Evolutionary conservation across 306 rosid genomes (phyloP).

Genomic region (Sophora flavescens): DNA sequence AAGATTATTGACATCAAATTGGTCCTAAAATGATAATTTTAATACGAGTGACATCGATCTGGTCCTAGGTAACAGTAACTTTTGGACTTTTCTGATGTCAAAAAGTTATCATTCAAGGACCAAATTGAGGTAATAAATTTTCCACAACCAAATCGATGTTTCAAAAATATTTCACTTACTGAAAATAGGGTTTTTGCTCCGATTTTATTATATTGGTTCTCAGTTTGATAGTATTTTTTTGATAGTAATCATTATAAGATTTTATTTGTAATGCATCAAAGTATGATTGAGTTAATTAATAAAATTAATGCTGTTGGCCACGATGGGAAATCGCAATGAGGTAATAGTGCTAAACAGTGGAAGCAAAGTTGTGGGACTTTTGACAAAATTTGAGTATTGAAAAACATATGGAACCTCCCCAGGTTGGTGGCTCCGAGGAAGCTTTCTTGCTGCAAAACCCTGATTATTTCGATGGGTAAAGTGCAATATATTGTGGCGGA

Average conservation of each 20-base stretch:
- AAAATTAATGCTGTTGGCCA: neutral
- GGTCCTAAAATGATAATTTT: slow-evolving; percentile 13
- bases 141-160: too few relatives aligned
- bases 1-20: slow-evolving; percentile 1
- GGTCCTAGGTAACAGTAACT: slow-evolving; percentile 8
- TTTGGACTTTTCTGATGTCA: neutral
- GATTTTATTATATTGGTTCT: neutral
- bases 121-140: neutral
- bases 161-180: too few relatives aligned
- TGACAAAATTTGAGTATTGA: slow-evolving; percentile 33
- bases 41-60: slow-evolving; percentile 1
- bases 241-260: neutral
- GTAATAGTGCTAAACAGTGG: slow-evolving; percentile 23
- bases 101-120: too few relatives aligned
- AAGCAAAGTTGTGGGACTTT: slow-evolving; percentile 28
- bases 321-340: neutral
- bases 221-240: slow-evolving; percentile 10
- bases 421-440: slow-evolving; percentile 96
- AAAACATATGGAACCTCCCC: slow-evolving; percentile 46
- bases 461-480: slow-evolving; percentile 84
- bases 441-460: slow-evolving; percentile 75
- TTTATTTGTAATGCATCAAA: slow-evolving; percentile 19
- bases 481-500: slow-evolving; percentile 79
- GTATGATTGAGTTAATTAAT: slow-evolving; percentile 9
- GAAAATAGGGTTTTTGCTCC: neutral